Conservation (phyloP, 2,329 filamentous ascomycete genomes). For the Colletotrichum viniferum region DNA sequence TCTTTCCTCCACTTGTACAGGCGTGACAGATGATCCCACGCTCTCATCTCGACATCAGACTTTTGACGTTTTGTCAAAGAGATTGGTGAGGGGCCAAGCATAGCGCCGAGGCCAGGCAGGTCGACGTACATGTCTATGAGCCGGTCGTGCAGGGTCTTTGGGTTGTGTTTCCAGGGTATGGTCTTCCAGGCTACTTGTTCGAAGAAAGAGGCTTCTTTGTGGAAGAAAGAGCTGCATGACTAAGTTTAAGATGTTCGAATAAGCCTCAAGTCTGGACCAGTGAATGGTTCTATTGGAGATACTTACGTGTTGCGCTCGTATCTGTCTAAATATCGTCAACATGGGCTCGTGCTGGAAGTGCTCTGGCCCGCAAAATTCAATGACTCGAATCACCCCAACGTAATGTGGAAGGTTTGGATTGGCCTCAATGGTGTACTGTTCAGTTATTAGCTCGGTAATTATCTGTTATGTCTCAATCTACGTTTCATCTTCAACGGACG, state of each 20-base stretch:
- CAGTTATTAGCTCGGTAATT: accelerated
- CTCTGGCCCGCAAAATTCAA: constrained; percentile 1
- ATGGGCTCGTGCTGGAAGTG: constrained; percentile 9
- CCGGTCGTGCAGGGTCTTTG: neutral
- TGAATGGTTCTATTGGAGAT: too few species aligned
- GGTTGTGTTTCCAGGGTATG: neutral
- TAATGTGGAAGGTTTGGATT: neutral
- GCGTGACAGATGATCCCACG: neutral
- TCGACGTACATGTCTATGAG: neutral
- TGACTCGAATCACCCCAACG: neutral
- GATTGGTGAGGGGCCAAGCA: neutral
- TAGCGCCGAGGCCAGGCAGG: neutral
- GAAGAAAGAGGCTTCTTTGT: neutral
- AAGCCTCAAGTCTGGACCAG: neutral
- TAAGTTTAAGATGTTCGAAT: neutral
- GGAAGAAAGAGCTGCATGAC: neutral
- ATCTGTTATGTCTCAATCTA: accelerated
- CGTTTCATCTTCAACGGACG: neutral
- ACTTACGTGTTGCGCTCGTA: constrained; percentile 2
- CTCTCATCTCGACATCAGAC: neutral
- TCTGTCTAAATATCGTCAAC: neutral
- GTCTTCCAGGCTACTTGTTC: neutral
- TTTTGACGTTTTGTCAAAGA: neutral
- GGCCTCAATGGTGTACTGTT: neutral
- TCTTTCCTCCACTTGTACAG: neutral